Percentiles rank a stretch among this genome's conserved stretches.
phyloP scores from a whole-genome alignment of 441 rosid genomes.

The Populus hybrid region DNA sequence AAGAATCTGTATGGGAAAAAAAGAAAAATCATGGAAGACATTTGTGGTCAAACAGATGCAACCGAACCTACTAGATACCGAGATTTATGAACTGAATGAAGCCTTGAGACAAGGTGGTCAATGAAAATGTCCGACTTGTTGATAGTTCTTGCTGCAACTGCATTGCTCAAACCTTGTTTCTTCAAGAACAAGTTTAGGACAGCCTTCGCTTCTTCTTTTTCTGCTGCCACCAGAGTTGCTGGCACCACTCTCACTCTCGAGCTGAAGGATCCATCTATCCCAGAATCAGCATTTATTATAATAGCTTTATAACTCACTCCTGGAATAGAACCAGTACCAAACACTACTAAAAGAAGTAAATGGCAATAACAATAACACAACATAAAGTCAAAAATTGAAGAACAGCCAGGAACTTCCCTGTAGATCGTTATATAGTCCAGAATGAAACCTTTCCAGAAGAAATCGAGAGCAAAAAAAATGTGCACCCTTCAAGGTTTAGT shows the following conservation, averaged over 20 bases:
- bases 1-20: not conserved
- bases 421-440: not conserved
- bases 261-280: constrained; percentile 50
- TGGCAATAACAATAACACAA: not conserved
- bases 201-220: constrained; percentile 94
- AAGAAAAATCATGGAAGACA: not conserved
- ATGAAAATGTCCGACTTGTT: constrained; percentile 40
- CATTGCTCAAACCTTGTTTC: constrained; percentile 65
- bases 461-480: not conserved
- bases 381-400: not conserved
- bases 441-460: not conserved
- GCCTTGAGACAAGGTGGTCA: constrained; percentile 46
- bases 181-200: constrained; percentile 76
- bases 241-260: constrained; percentile 48
- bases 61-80: constrained; percentile 48
- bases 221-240: constrained; percentile 66
- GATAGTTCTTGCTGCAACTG: constrained; percentile 35
- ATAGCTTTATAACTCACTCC: not conserved
- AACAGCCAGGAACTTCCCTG: not conserved
- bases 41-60: constrained; percentile 13
- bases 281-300: constrained; percentile 41
- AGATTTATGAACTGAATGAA: constrained; percentile 40
- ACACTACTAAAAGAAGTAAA: not conserved
- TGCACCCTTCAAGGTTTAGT: not conserved
- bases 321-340: constrained; percentile 1